A percentile compares a stretch with the other conserved stretches of the same genome.
Evolutionary conservation across 2,329 filamentous ascomycete genomes (phyloP).

Genomic region (Tolypocladium amazonense): DNA sequence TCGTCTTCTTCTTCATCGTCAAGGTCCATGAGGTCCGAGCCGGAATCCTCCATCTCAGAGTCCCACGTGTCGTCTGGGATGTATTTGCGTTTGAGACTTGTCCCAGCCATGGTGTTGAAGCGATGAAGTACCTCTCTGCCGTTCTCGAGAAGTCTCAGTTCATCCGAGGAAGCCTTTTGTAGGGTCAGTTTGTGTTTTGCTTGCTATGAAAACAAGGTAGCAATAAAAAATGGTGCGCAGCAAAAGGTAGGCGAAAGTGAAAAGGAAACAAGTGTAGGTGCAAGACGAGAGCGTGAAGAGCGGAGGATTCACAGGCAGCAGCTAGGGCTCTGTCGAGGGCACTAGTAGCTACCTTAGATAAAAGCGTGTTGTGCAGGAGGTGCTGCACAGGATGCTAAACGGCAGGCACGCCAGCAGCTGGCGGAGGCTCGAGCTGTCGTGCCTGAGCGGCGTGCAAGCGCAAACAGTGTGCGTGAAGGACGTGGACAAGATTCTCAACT

Average conservation of each 20-base stretch:
- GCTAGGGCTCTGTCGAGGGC: not conserved
- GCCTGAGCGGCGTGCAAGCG: not conserved
- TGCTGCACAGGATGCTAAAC: not conserved
- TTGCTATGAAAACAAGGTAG: not conserved
- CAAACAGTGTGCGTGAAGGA: not conserved
- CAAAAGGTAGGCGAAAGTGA: not conserved
- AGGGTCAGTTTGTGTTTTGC: conserved; percentile 7
- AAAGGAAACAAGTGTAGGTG: not conserved
- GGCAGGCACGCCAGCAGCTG: not conserved
- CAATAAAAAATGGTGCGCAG: no score
- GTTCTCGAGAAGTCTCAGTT: conserved; percentile 20
- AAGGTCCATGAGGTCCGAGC: conserved; percentile 15
- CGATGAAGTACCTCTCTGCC: conserved; percentile 17
- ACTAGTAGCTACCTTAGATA: not conserved
- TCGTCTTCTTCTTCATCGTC: conserved; percentile 13
- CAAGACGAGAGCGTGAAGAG: not conserved
- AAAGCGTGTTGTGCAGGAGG: not conserved
- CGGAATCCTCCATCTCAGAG: conserved; percentile 12
- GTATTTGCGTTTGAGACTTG: conserved; percentile 20
- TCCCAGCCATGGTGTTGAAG: conserved; percentile 8
- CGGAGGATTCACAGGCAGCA: not conserved
- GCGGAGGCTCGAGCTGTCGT: not conserved
- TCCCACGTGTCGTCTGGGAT: conserved; percentile 15
- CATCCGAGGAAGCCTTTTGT: conserved; percentile 17
- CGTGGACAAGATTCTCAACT: not conserved